These are phyloP conservation scores for Trametes pubescens DNA, from an alignment of 1,284 basidiomycete species.

Conservation along the genomic window DNA sequence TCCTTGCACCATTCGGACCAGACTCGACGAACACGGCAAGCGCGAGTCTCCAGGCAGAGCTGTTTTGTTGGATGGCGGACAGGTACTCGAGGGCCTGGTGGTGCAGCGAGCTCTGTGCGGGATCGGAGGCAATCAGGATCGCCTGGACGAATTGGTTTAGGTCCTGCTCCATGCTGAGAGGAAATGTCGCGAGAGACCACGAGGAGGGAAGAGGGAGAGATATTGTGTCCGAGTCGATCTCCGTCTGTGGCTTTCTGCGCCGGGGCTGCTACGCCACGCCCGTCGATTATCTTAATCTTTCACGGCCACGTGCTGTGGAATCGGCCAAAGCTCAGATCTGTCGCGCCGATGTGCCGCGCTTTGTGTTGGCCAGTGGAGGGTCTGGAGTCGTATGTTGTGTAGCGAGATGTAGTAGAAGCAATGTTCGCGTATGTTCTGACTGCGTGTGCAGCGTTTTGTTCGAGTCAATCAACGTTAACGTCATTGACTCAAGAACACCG, in stretches of 20 bases:
- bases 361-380: neutral
- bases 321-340: slow-evolving; percentile 22
- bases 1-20: slow-evolving; percentile 62
- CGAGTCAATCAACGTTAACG: slow-evolving; percentile 18
- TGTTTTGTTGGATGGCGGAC: slow-evolving; percentile 78
- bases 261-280: slow-evolving; percentile 23
- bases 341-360: slow-evolving; percentile 1
- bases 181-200: slow-evolving; percentile 27
- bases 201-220: slow-evolving; percentile 9
- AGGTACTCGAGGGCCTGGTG: slow-evolving; percentile 87
- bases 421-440: neutral
- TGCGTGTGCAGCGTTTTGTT: neutral
- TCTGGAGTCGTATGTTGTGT: neutral
- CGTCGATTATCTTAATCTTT: slow-evolving; percentile 36
- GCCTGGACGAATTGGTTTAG: slow-evolving; percentile 82
- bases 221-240: slow-evolving; percentile 9
- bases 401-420: neutral
- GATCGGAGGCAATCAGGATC: slow-evolving; percentile 86
- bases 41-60: slow-evolving; percentile 80
- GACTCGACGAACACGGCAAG: slow-evolving; percentile 77
- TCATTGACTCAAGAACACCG: neutral
- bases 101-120: slow-evolving; percentile 70
- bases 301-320: slow-evolving; percentile 33
- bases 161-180: slow-evolving; percentile 68
- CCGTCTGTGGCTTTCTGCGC: slow-evolving; percentile 18